A percentile compares a stretch with the other conserved stretches of the same genome.
Evolutionary conservation across 768 basidiomycete genomes (phyloP).

Genomic region (Agrocybe praecox): DNA sequence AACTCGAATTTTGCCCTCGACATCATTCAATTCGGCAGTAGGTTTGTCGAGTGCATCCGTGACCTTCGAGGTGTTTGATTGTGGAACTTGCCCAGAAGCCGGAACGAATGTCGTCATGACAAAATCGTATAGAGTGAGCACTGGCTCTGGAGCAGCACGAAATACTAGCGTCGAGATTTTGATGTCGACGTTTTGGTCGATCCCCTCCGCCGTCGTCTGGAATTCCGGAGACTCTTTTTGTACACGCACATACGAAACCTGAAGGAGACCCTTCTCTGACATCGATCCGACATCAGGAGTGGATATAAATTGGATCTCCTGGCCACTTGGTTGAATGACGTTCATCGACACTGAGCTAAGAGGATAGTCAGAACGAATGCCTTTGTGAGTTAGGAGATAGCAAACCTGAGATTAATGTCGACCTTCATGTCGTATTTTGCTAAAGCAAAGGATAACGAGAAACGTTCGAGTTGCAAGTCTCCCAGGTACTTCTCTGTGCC

Average conservation of each 20-base stretch:
- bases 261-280: conserved; percentile 58
- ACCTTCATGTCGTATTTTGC: conserved; percentile 88
- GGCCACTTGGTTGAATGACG: conserved; percentile 57
- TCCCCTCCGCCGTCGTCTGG: conserved; percentile 72
- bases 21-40: not conserved
- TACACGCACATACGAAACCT: conserved; percentile 75
- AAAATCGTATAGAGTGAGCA: conserved; percentile 92
- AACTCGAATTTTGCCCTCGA: conserved; percentile 72
- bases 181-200: conserved; percentile 88
- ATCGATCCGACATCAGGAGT: conserved; percentile 45
- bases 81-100: conserved; percentile 6
- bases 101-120: conserved; percentile 93
- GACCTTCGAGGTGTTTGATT: not conserved
- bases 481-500: conserved; percentile 76
- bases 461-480: conserved; percentile 76
- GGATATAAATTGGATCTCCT: conserved; percentile 66
- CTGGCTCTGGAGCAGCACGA: conserved; percentile 86
- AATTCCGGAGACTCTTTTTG: conserved; percentile 89
- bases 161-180: conserved; percentile 91
- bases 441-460: conserved; percentile 72
- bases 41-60: not conserved
- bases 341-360: conserved; percentile 75
- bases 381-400: conserved; percentile 10
- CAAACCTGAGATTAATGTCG: conserved; percentile 74
- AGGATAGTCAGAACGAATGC: conserved; percentile 7